phyloP scores from a whole-genome alignment of 306 rosid species.

The Boehmeria nivea region DNA sequence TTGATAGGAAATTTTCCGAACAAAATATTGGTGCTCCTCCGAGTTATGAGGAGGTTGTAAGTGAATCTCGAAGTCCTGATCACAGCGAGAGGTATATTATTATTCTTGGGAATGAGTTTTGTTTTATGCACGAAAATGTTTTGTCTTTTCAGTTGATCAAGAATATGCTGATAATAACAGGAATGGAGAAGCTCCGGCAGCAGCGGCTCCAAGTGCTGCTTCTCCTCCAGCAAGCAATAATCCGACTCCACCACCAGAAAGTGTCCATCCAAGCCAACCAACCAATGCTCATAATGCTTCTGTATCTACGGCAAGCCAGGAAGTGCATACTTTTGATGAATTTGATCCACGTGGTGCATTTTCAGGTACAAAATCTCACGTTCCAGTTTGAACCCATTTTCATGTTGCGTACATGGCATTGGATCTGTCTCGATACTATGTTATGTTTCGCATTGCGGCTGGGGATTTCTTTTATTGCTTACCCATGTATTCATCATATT shows the following conservation, averaged over 20 bases:
- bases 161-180: conserved; percentile 41
- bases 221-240: conserved; percentile 20
- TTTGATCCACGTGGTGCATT: conserved; percentile 84
- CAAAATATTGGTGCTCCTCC: conserved; percentile 78
- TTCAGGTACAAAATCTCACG: conserved; percentile 40
- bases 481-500: neutral
- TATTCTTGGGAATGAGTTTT: neutral
- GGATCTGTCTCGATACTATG: no score
- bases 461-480: neutral
- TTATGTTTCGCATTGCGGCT: no score
- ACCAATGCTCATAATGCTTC: conserved; percentile 30
- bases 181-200: conserved; percentile 53
- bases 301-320: conserved; percentile 41
- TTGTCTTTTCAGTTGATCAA: neutral
- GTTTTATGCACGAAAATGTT: neutral
- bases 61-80: conserved; percentile 67
- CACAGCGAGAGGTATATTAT: conserved; percentile 56
- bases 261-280: conserved; percentile 32
- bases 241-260: conserved; percentile 1
- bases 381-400: neutral
- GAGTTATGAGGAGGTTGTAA: conserved; percentile 79
- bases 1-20: conserved; percentile 76
- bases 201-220: conserved; percentile 58
- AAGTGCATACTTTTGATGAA: conserved; percentile 56
- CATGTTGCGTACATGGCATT: neutral